Percentiles rank a stretch among this genome's conserved stretches.
phyloP scores from a whole-genome alignment of 2,329 filamentous ascomycete genomes.

The Pseudogymnoascus sp. region DNA sequence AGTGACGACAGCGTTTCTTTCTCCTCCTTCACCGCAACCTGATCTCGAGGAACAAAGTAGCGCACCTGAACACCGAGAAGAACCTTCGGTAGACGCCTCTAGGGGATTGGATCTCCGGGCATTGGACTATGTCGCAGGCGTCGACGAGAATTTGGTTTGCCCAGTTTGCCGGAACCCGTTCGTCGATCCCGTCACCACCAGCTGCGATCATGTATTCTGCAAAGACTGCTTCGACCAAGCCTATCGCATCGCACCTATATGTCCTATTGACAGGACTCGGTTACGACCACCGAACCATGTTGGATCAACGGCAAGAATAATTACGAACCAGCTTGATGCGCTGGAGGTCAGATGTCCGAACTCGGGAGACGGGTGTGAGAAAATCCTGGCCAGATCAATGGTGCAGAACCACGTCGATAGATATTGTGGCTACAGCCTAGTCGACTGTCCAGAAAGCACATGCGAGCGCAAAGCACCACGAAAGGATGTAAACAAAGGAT shows the following conservation, averaged over 20 bases:
- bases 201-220: constrained; percentile 59
- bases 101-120: constrained; percentile 25
- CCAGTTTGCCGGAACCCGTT: constrained; percentile 50
- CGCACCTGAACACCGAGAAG: not conserved
- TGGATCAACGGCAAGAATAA: constrained; percentile 33
- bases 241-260: constrained; percentile 35
- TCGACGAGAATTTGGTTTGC: constrained; percentile 33
- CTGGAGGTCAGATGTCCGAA: constrained; percentile 53
- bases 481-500: constrained; percentile 43
- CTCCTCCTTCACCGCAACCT: not conserved
- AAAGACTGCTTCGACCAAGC: constrained; percentile 44
- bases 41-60: not conserved
- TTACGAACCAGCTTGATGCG: constrained; percentile 53
- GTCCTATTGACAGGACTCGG: constrained; percentile 50
- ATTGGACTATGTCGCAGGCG: constrained; percentile 28
- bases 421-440: constrained; percentile 48
- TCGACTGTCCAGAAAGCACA: constrained; percentile 45
- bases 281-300: constrained; percentile 30
- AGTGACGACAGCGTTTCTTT: not conserved
- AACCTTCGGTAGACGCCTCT: not conserved
- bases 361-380: constrained; percentile 40
- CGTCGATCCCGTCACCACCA: constrained; percentile 51
- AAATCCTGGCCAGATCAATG: constrained; percentile 43
- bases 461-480: constrained; percentile 46
- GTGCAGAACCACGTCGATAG: constrained; percentile 48